A percentile compares a stretch with the other conserved stretches of the same genome.
These are phyloP conservation scores for Chrysanthemum lavandulifolium DNA, from an alignment of 129 eudicot species.

Conservation along the genomic window DNA sequence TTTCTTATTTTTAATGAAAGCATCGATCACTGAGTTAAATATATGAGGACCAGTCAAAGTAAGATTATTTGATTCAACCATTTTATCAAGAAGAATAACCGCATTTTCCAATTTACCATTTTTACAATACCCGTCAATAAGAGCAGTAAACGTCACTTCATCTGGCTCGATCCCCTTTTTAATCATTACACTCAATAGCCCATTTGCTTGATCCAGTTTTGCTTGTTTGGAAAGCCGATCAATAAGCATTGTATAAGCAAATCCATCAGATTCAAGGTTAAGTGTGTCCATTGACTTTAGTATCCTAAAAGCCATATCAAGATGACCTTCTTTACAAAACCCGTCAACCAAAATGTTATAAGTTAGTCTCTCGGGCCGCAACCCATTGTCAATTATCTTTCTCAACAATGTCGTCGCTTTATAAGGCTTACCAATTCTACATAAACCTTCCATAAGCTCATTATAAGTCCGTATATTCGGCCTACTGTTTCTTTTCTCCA, in stretches of 20 bases:
- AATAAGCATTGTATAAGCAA: constrained; percentile 35
- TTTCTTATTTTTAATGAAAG: constrained; percentile 36
- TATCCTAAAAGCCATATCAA: constrained; percentile 36
- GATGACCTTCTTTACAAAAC: constrained; percentile 35
- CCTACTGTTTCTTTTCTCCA: constrained; percentile 44
- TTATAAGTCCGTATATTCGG: constrained; percentile 48
- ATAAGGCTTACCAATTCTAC: constrained; percentile 38
- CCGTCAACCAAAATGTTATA: constrained; percentile 39
- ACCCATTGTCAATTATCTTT: constrained; percentile 31
- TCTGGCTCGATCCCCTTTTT: constrained; percentile 38
- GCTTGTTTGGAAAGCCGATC: constrained; percentile 39
- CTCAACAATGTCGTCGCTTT: constrained; percentile 38
- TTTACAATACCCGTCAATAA: constrained; percentile 42
- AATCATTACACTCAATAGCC: constrained; percentile 32
- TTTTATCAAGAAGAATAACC: constrained; percentile 28
- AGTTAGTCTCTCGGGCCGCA: constrained; percentile 38
- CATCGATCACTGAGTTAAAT: constrained; percentile 45
- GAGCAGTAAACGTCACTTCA: constrained; percentile 45
- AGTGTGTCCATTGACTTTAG: constrained; percentile 23
- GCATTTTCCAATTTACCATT: constrained; percentile 30
- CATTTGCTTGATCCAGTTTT: constrained; percentile 32
- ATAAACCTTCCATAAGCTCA: constrained; percentile 50
- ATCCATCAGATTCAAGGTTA: constrained; percentile 27
- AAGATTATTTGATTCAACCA: constrained; percentile 19
- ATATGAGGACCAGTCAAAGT: constrained; percentile 38